Evolutionary conservation across 2,329 filamentous ascomycete species (phyloP).

Genomic region (Alternaria angustiovoidea): DNA sequence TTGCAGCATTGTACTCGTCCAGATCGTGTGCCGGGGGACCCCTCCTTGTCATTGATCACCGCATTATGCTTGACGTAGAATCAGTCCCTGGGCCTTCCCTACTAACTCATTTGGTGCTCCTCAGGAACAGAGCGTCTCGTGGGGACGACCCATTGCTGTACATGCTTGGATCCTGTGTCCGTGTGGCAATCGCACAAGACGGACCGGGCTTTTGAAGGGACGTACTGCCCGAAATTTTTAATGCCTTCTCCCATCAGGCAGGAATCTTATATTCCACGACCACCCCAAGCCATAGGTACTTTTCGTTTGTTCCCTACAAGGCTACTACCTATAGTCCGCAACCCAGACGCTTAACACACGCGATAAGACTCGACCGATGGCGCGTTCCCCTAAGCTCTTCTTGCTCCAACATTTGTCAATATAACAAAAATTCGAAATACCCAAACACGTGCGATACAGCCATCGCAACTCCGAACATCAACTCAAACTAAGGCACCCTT

Average conservation of each 20-base stretch:
- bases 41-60: conserved; percentile 53
- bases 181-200: conserved; percentile 53
- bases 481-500: conserved; percentile 48
- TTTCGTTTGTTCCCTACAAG: conserved; percentile 41
- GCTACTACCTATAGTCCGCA: conserved; percentile 46
- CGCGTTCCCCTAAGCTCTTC: conserved; percentile 46
- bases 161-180: conserved; percentile 52
- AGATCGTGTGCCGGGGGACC: conserved; percentile 50
- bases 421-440: conserved; percentile 49
- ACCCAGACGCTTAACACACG: conserved; percentile 51
- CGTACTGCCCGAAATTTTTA: conserved; percentile 48
- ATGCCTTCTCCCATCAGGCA: conserved; percentile 51
- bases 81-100: conserved; percentile 52
- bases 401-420: conserved; percentile 53
- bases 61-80: conserved; percentile 57
- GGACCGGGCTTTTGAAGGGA: conserved; percentile 50
- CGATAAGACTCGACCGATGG: conserved; percentile 50
- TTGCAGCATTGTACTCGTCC: conserved; percentile 48
- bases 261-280: conserved; percentile 51
- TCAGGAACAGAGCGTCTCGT: conserved; percentile 56
- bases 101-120: conserved; percentile 52
- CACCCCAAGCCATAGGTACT: conserved; percentile 45
- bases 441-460: conserved; percentile 54
- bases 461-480: conserved; percentile 42
- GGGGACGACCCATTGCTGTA: conserved; percentile 49